A percentile compares a stretch with the other conserved stretches of the same genome.
Conservation (phyloP, 176 grass and related monocot species). For the Triticum urartu region DNA sequence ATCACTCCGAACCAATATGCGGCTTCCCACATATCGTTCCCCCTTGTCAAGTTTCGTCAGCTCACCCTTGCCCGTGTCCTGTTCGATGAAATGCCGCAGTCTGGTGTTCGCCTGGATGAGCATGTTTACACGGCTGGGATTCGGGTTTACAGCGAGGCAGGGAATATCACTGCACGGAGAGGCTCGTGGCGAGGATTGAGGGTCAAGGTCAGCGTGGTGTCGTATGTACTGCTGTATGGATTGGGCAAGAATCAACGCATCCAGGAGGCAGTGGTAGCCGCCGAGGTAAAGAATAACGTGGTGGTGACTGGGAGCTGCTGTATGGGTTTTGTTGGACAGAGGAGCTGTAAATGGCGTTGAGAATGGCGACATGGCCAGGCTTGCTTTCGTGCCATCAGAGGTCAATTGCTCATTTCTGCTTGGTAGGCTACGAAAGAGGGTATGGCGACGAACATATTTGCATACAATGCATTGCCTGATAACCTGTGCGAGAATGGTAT, state of each 20-base stretch:
- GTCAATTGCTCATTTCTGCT: constrained; percentile 41
- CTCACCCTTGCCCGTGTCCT: constrained; percentile 48
- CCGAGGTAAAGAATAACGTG: constrained; percentile 18
- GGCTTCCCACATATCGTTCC: constrained; percentile 52
- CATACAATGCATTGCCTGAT: background rate
- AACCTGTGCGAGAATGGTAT: background rate
- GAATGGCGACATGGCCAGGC: constrained; percentile 47
- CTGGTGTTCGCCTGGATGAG: constrained; percentile 36
- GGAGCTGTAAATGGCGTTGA: constrained; percentile 47
- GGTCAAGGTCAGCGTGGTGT: constrained; percentile 41
- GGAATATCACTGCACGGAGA: constrained; percentile 36
- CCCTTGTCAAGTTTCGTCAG: constrained; percentile 42
- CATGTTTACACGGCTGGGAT: constrained; percentile 56
- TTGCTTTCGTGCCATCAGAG: constrained; percentile 56
- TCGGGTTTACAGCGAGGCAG: constrained; percentile 51
- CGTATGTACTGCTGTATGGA: constrained; percentile 77
- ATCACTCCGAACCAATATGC: constrained; percentile 38
- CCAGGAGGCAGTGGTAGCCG: constrained; percentile 50
- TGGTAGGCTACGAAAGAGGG: background rate
- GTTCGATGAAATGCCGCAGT: constrained; percentile 56
- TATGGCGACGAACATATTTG: background rate
- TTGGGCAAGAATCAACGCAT: constrained; percentile 49
- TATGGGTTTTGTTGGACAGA: constrained; percentile 54
- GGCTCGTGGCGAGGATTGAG: constrained; percentile 41
- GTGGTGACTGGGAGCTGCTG: constrained; percentile 20